phyloP scores from a whole-genome alignment of 495 filamentous ascomycete species.

The Xylaria sp. region DNA sequence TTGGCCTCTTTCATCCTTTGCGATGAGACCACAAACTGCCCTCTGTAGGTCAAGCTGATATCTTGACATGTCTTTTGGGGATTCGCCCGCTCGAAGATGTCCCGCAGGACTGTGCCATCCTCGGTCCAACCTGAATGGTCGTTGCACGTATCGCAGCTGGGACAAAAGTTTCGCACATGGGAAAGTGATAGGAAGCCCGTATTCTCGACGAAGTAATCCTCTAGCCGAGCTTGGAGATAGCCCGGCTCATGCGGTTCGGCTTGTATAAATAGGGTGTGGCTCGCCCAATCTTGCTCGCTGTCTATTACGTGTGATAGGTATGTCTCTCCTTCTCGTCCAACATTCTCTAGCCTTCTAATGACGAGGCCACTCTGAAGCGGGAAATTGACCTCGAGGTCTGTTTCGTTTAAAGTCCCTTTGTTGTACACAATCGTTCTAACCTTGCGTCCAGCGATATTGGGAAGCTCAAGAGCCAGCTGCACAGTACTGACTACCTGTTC shows the following conservation, averaged over 20 bases:
- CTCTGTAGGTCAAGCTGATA: constrained; percentile 26
- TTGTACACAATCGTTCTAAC: constrained; percentile 30
- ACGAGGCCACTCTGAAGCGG: constrained; percentile 23
- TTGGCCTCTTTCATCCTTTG: constrained; percentile 27
- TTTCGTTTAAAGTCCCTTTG: constrained; percentile 25
- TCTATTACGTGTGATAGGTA: constrained; percentile 25
- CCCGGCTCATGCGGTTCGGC: constrained; percentile 26
- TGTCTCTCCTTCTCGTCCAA: constrained; percentile 29
- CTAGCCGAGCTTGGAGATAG: constrained; percentile 26
- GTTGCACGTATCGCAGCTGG: constrained; percentile 26
- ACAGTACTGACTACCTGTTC: constrained; percentile 25
- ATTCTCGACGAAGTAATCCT: constrained; percentile 27
- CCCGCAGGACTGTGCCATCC: constrained; percentile 15
- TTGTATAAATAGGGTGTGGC: constrained; percentile 29
- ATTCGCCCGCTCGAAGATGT: constrained; percentile 27
- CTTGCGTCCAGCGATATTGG: constrained; percentile 23
- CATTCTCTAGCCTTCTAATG: constrained; percentile 24
- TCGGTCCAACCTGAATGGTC: constrained; percentile 27
- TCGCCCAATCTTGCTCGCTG: constrained; percentile 28
- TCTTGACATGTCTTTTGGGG: constrained; percentile 23
- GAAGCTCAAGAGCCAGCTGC: constrained; percentile 18
- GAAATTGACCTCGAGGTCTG: constrained; percentile 16
- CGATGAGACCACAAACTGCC: constrained; percentile 28
- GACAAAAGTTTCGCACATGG: constrained; percentile 25
- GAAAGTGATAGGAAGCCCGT: constrained; percentile 29